Base-by-base conservation (phyloP, 345 rosid genomes). In the Bruguiera parviflora region DNA sequence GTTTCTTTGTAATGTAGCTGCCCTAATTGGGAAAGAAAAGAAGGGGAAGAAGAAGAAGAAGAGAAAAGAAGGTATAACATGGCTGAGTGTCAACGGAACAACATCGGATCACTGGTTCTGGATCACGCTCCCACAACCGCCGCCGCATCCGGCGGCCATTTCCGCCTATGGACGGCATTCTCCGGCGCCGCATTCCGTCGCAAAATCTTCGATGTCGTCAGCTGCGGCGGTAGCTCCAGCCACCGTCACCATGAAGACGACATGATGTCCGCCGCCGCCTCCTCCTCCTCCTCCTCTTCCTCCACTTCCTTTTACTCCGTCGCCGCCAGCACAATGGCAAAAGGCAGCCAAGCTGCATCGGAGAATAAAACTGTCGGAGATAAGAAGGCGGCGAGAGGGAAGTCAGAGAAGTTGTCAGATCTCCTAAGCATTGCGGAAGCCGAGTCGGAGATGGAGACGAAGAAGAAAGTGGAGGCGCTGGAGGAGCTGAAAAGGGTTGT, bases 321-420 rank as follows among this genome's bases (percentile, higher is more conserved):
- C 64, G 22, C 49, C 24, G 16, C 53, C 52, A 29, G 27, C 57
- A 19, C 63, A 20, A 16, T 9, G 37, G n/a, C 20, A 15, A 9
- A 20, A n/a, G 22, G 8, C 37, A 67, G 19, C 24, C 52, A 25
- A 64, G 28, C 32, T 56, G 24, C 58, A 24, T 66, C 28, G 7
- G 51, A 37, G 57, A 61, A 67, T n/a, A 21, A 22, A 33, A 27
- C 49, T 46, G 58, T 6, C 5, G 68, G 32, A 51, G 37, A 28
- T 28, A 61, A 52, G 58, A 28, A 24, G 32, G 39, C 43, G 60
- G 64, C 61, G 51, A 64, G 13, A 46, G 59, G 55, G 28, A 53
- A 81, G 71, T 91, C 97, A 39, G 93, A 89, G 85, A 95, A 88
- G 85, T 85, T 95, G 5, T 77, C 82, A 47, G 96, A 95, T 81